These are phyloP conservation scores for Scheffersomyces lignosus DNA, from an alignment of 805 yeast species.

Conservation along the genomic window DNA sequence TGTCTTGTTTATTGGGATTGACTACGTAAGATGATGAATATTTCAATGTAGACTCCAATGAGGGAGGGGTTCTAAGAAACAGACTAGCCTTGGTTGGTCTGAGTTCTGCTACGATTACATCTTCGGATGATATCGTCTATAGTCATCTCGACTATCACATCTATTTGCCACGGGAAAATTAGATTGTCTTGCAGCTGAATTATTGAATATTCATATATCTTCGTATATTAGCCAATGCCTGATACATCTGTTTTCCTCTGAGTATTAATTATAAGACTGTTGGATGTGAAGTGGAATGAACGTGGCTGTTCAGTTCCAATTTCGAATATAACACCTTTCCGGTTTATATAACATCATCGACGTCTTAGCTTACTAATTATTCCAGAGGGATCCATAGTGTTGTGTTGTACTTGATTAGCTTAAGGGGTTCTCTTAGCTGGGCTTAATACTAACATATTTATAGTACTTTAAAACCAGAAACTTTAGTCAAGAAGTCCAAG, in stretches of 20 bases:
- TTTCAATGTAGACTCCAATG: conserved; percentile 11
- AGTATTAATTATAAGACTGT: conserved; percentile 18
- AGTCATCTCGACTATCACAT: no score
- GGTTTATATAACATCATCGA: conserved; percentile 15
- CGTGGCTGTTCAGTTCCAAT: conserved; percentile 40
- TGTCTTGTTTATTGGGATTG: not conserved
- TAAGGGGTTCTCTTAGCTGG: not conserved
- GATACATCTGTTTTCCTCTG: conserved; percentile 47
- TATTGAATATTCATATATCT: conserved; percentile 22
- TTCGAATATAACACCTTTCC: conserved; percentile 22
- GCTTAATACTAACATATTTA: conserved; percentile 21
- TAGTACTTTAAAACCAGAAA: conserved; percentile 72
- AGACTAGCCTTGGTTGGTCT: no score
- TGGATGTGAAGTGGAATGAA: conserved; percentile 35
- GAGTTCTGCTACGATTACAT: no score
- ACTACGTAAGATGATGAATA: conserved; percentile 3
- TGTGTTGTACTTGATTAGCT: conserved; percentile 1
- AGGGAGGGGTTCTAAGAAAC: no score
- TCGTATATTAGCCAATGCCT: conserved; percentile 39
- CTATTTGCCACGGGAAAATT: conserved; percentile 35
- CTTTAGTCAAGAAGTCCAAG: conserved; percentile 80
- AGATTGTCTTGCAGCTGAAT: conserved; percentile 42
- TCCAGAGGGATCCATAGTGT: conserved; percentile 5
- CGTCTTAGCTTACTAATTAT: not conserved
- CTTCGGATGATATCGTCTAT: no score